These are phyloP conservation scores for Chenopodium formosanum DNA, from an alignment of 148 eudicot species.

Conservation along the genomic window DNA sequence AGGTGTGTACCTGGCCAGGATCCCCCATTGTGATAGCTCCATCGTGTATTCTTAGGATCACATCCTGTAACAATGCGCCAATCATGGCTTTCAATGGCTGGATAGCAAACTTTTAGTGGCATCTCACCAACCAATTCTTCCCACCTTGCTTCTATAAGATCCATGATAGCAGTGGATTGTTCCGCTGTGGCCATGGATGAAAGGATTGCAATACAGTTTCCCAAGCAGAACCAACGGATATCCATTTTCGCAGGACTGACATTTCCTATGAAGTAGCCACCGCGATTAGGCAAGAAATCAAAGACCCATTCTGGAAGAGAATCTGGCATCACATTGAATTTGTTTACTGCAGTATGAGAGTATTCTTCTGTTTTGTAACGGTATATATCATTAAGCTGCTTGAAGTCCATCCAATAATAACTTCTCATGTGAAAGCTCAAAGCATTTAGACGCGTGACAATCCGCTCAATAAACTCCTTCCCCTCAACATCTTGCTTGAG, in stretches of 20 bases:
- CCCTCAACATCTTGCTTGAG: slow-evolving; percentile 81
- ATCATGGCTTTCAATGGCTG: slow-evolving; percentile 86
- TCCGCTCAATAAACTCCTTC: slow-evolving; percentile 65
- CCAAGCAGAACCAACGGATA: slow-evolving; percentile 92
- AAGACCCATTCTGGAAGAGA: slow-evolving; percentile 95
- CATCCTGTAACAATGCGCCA: slow-evolving; percentile 93
- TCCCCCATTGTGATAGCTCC: slow-evolving; percentile 98
- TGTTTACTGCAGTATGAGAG: slow-evolving; percentile 86
- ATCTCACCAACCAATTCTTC: slow-evolving; percentile 88
- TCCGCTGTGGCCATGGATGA: slow-evolving; percentile 82
- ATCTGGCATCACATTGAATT: slow-evolving; percentile 89
- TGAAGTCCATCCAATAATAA: slow-evolving; percentile 81
- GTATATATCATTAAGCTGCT: slow-evolving; percentile 80
- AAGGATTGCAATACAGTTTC: slow-evolving; percentile 82
- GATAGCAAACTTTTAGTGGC: slow-evolving; percentile 92
- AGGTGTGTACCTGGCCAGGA: slow-evolving; percentile 87
- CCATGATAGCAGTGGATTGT: slow-evolving; percentile 87
- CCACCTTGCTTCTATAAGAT: slow-evolving; percentile 90
- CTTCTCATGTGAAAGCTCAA: slow-evolving; percentile 84
- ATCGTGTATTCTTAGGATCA: slow-evolving; percentile 93
- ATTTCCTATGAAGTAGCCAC: slow-evolving; percentile 86
- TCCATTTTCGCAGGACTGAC: slow-evolving; percentile 91
- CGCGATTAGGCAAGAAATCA: slow-evolving; percentile 81
- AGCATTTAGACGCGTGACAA: slow-evolving; percentile 81
- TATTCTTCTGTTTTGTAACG: slow-evolving; percentile 89